A percentile compares a stretch with the other conserved stretches of the same genome.
Evolutionary conservation across 169 alveolate species (phyloP).

Genomic region (Cyclospora cayetanensis): DNA sequence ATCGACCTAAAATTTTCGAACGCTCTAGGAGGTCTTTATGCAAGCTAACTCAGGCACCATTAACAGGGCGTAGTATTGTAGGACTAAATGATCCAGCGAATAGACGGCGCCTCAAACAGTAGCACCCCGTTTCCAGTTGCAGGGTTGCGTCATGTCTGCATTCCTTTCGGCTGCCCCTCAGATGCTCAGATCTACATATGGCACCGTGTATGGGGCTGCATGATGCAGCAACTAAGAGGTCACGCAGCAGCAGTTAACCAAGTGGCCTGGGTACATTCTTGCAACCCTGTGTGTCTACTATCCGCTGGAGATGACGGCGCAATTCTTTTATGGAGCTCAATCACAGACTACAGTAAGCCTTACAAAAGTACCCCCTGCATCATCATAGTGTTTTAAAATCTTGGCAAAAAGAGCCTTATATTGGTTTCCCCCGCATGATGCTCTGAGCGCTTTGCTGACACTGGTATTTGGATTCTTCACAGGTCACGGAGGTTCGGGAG

Average conservation of each 20-base stretch:
- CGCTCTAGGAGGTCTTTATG: too few species aligned
- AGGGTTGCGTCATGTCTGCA: too few species aligned
- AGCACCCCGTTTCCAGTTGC: too few species aligned
- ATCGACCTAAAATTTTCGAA: too few species aligned
- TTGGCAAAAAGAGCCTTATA: too few species aligned
- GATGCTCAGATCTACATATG: conserved; percentile 88
- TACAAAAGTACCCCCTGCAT: neutral
- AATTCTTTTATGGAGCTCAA: conserved; percentile 35
- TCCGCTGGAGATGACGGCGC: conserved; percentile 63
- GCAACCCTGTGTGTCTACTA: conserved; percentile 21
- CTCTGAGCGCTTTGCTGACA: too few species aligned
- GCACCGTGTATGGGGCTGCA: conserved; percentile 85
- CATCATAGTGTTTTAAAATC: too few species aligned
- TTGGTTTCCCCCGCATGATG: too few species aligned
- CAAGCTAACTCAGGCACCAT: too few species aligned
- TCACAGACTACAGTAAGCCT: neutral
- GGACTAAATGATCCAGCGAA: too few species aligned
- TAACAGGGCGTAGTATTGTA: too few species aligned
- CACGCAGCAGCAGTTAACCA: conserved; percentile 88
- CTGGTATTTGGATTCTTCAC: neutral
- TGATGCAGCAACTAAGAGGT: conserved; percentile 80
- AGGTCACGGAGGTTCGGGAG: neutral
- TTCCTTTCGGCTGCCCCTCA: neutral
- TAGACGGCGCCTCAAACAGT: too few species aligned
- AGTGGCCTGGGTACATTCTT: conserved; percentile 83